Evolutionary conservation across 1,284 basidiomycete genomes (phyloP).

Genomic region (Mycena citricolor): DNA sequence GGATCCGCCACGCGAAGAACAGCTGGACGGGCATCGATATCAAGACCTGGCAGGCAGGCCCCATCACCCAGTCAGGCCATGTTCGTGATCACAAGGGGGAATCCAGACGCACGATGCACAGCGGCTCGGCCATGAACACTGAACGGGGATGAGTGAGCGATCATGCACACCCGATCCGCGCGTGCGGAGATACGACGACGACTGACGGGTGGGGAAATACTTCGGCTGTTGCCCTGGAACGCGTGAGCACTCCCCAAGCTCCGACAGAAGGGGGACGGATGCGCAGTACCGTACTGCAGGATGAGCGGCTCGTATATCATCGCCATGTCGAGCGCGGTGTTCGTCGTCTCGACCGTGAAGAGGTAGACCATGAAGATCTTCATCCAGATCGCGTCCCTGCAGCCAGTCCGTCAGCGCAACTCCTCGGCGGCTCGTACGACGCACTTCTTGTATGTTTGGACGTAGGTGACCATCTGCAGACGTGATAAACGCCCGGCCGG

Average conservation of each 20-base stretch:
- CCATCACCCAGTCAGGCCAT: too few relatives aligned
- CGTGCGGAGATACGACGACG: background rate
- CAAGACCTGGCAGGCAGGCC: conserved; percentile 34
- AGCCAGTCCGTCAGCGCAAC: conserved; percentile 1
- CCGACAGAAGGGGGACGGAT: background rate
- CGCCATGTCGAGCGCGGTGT: conserved; percentile 41
- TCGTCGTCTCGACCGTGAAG: conserved; percentile 42
- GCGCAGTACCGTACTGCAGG: conserved; percentile 36
- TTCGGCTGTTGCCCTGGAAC: conserved; percentile 29
- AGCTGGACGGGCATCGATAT: conserved; percentile 50
- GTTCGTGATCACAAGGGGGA: background rate
- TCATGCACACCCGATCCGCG: conserved; percentile 36
- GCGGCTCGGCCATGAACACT: conserved; percentile 1
- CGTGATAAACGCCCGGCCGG: background rate
- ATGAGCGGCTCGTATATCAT: conserved; percentile 48
- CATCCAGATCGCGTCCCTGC: conserved; percentile 42
- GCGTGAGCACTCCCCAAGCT: background rate
- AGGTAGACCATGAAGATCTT: conserved; percentile 40
- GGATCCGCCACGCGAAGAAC: conserved; percentile 53
- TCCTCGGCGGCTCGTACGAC: conserved; percentile 18
- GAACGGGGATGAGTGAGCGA: conserved; percentile 39
- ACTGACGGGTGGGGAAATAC: conserved; percentile 36
- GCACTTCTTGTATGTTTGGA: conserved; percentile 33
- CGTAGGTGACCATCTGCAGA: conserved; percentile 35
- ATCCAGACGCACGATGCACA: background rate